A percentile compares a stretch with the other conserved stretches of the same genome.
Evolutionary conservation across 495 filamentous ascomycete genomes (phyloP).

Genomic region (Lindgomyces ingoldianus): DNA sequence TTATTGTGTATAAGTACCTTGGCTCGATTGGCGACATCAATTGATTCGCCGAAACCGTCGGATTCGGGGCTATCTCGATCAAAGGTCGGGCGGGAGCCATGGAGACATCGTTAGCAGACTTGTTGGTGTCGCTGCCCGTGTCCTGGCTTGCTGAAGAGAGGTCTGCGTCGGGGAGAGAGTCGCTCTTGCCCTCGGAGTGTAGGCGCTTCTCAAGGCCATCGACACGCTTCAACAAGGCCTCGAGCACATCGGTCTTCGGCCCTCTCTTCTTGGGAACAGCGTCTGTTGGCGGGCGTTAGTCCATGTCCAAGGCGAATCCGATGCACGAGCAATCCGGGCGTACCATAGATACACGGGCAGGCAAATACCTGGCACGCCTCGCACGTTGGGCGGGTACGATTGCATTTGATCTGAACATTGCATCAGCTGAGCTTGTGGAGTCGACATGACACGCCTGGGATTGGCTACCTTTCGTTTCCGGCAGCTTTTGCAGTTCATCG

Average conservation of each 20-base stretch:
- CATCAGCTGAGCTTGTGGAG: slow-evolving; percentile 14
- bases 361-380: slow-evolving; percentile 88
- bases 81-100: slow-evolving; percentile 16
- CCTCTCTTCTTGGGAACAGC: slow-evolving; percentile 86
- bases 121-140: slow-evolving; percentile 21
- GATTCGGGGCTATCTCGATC: slow-evolving; percentile 34
- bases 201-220: slow-evolving; percentile 79
- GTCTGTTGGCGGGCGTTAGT: slow-evolving; percentile 54
- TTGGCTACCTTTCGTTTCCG: slow-evolving; percentile 76
- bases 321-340: slow-evolving; percentile 25
- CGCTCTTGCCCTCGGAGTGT: slow-evolving; percentile 49
- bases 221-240: slow-evolving; percentile 78
- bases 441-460: background rate
- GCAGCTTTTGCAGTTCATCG: slow-evolving; percentile 94
- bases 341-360: slow-evolving; percentile 86
- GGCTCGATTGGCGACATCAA: slow-evolving; percentile 38
- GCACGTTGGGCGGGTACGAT: slow-evolving; percentile 77
- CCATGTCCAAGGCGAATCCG: background rate
- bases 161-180: slow-evolving; percentile 27
- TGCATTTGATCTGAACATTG: slow-evolving; percentile 75
- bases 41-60: slow-evolving; percentile 12
- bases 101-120: slow-evolving; percentile 7
- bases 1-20: slow-evolving; percentile 23
- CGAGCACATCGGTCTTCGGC: slow-evolving; percentile 84
- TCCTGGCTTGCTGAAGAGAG: slow-evolving; percentile 25